Base-by-base conservation (phyloP, 169 alveolate species). In the Cryptosporidium canis region DNA sequence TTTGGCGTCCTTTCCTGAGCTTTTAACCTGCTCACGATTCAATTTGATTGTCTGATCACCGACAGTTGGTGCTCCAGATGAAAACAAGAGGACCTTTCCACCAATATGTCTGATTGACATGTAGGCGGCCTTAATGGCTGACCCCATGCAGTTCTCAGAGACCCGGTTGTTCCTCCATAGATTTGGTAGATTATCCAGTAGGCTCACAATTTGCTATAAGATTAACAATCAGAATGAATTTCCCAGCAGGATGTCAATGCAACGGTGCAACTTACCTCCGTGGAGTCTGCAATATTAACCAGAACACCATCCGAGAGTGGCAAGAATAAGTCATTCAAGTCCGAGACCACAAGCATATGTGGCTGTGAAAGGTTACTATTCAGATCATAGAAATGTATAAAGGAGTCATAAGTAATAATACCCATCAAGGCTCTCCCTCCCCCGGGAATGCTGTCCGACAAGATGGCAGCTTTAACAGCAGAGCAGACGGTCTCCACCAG, bases 321-420 rank as follows among this genome's bases (percentile, higher is more conserved):
- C 47, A 97, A 92, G 82, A 96, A 97, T 41, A 96, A 83, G 47
- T 97, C 98, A 31, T 95, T 96, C 48, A 96, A 91, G 83, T 96
- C 98, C 8, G 99, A 93, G 43, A 96, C 96, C 7, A 94, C 95
- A 85, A 97, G 85, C 96, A 96, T 94, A 56, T 94, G 97, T n/a
- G 97, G 97, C 87, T 95, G 95, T 41, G 94, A 93, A 67, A 92
- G 90, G 41, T 92, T 92, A 33, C 91, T 90, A 85, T 91, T 91
- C 90, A 96, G 90, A 72, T 95, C 94, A 85, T 97, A 97, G 93
- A 98, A 97, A 92, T 98, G 99, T 11, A 97, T 95, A 51, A 95
- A 83, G 9, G 97, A 90, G 93, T 98, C 99, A 90, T 92, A 98
- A 7, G 99, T 96, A 83, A 98, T 93, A 39, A 98, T 95, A 29